These are phyloP conservation scores for Harringtonia aguacate DNA, from an alignment of 2,329 filamentous ascomycete genomes.

Conservation along the genomic window DNA sequence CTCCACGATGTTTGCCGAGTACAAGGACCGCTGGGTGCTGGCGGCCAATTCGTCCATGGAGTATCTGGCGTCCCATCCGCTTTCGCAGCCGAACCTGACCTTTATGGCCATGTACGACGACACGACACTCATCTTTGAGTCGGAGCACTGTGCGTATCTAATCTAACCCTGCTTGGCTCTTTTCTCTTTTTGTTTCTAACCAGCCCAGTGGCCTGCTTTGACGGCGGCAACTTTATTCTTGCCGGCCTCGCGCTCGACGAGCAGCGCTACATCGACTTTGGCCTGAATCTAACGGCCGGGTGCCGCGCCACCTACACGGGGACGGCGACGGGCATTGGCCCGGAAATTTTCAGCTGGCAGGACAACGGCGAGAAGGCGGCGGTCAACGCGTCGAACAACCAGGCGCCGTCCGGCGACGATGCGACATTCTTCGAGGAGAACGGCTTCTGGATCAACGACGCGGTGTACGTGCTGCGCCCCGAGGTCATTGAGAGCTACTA, in stretches of 20 bases:
- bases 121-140: constrained; percentile 28
- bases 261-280: constrained; percentile 61
- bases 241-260: constrained; percentile 60
- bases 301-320: constrained; percentile 64
- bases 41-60: constrained; percentile 68
- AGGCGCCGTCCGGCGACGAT: constrained; percentile 30
- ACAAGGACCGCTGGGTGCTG: constrained; percentile 63
- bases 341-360: constrained; percentile 59
- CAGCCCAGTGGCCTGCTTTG: constrained; percentile 62
- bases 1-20: constrained; percentile 46
- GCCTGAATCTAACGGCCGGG: constrained; percentile 57
- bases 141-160: constrained; percentile 35
- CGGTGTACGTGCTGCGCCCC: constrained; percentile 59
- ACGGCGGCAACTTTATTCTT: constrained; percentile 76
- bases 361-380: constrained; percentile 25
- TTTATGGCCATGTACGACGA: constrained; percentile 53
- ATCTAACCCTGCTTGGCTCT: not conserved
- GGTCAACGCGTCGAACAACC: constrained; percentile 25
- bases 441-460: constrained; percentile 60
- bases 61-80: constrained; percentile 59
- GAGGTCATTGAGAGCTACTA: constrained; percentile 80
- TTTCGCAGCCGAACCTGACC: constrained; percentile 56
- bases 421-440: constrained; percentile 50
- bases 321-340: constrained; percentile 65
- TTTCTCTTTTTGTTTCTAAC: constrained; percentile 1